Base-by-base conservation (phyloP, 2,329 filamentous ascomycete species). In the Ophiostoma piceae region DNA sequence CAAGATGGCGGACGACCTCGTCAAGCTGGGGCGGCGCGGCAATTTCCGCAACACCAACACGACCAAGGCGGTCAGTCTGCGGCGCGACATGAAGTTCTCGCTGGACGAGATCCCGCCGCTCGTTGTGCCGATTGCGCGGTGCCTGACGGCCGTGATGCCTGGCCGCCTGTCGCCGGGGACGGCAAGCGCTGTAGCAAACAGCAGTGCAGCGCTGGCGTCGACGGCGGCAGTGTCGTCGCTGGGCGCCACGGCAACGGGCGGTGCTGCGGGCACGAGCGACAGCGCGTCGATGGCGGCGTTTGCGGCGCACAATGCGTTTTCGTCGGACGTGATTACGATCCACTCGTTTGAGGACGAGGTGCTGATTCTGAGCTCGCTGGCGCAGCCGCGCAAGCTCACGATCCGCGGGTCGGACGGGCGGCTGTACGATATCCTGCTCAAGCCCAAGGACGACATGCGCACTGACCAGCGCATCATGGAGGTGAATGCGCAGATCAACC, bases 381-480 rank as follows among this genome's bases (percentile, higher is more conserved):
- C 97, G 71, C 94, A 95, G 74, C 95, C 96, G 14, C 88, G 94
- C 67, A 95, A 94, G 74, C 87, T 99, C 69, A 95, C 88, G 19
- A 91, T 95, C 7, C 87, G 92, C 69, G 95, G 94, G 0, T 94
- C 92, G 0, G 93, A 99, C 79, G 95, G 96, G 8, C 90, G 90
- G 71, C 85, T 85, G 22, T 99, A 99, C 78, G 92, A 92, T 73
- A 86, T 99, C 8, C 85, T 99, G 70, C 96, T 96, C 82, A 99
- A 99, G 77, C 96, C 95, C 9, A 98, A 98, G 78, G 95, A 99
- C 77, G 96, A 99, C 78, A 85, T 99, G 32, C 90, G 95, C 67
- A 99, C 96, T 74, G 96, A 99, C 76, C 94, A 98, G 78, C 92
- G 95, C 68, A 88, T 99, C 26, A 99, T 99, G 94, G 96, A 99